phyloP scores from a whole-genome alignment of 306 rosid genomes.

The Malus domestica region DNA sequence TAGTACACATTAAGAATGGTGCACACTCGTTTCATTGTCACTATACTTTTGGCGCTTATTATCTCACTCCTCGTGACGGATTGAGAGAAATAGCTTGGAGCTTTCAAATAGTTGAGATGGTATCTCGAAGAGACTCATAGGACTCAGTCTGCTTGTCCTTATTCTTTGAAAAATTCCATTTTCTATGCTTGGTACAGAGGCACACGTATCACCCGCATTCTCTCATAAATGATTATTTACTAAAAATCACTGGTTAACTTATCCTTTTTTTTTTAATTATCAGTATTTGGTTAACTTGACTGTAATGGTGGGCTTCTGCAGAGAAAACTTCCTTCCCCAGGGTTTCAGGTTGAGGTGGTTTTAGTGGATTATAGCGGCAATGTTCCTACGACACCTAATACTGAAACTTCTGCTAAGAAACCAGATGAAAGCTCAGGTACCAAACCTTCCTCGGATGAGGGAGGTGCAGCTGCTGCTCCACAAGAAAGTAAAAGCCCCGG shows the following conservation, averaged over 20 bases:
- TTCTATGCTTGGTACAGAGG: not conserved
- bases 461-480: slow-evolving; percentile 21
- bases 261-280: too few species aligned
- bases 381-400: slow-evolving; percentile 27
- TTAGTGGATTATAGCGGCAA: slow-evolving; percentile 51
- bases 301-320: slow-evolving; percentile 30
- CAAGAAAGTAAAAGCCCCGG: slow-evolving; percentile 32
- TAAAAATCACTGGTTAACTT: too few species aligned
- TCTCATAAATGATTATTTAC: not conserved
- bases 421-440: slow-evolving; percentile 65
- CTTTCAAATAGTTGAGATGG: not conserved
- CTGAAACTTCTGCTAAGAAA: slow-evolving; percentile 39
- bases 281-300: not conserved
- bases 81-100: not conserved
- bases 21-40: not conserved
- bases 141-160: not conserved
- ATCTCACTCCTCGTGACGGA: not conserved
- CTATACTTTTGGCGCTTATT: not conserved
- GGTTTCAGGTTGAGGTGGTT: slow-evolving; percentile 89
- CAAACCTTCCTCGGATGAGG: slow-evolving; percentile 35
- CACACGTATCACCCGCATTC: not conserved
- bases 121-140: not conserved
- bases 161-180: not conserved
- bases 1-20: not conserved
- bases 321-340: slow-evolving; percentile 96